Evolutionary conservation across 73 alveolate species (phyloP), one percentile per base, ranked within the genome.

Genomic region (Blepharisma japonicum): DNA sequence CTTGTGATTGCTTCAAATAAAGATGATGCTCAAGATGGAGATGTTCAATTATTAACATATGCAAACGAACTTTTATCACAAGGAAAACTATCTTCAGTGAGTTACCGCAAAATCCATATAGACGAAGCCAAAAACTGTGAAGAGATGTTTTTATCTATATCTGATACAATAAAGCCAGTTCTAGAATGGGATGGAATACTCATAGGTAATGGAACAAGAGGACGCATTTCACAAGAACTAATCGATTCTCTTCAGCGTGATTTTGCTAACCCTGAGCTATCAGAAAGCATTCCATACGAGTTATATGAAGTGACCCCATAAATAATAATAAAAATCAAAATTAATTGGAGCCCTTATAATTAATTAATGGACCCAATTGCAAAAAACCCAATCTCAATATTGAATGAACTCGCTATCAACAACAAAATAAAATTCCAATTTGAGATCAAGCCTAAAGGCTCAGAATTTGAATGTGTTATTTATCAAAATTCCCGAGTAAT

Each of bases 111-210:
- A 18, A 70, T 70, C 39, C 23, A 11, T 70, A 45, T 70, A 14
- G 80, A 70, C 9, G 80, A 70, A 45, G 80, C 61, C 55, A 45
- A 70, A 20, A n/a, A 25, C n/a, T 9, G 47, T 70, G 71, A 18
- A 45, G 80, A 70, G 5, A 45, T 45, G 66, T 18, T 70, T 39
- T 2, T 9, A 14, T 9, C 27, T n/a, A 9, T n/a, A n/a, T 11
- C 32, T 38, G 80, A 45, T 45, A 45, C 38, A 23, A 18, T 45
- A 11, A 9, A 2, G 11, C 32, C 76, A 45, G 77, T 70, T n/a
- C 14, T 70, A 7, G 11, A 23, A 39, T 38, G 18, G 21, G 66
- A 70, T 70, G 80, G 80, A 18, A 47, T 18, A 3, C 21, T 18
- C 14, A 45, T 70, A 14, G 80, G 80, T 2, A 45, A 70, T 70